Evolutionary conservation across 805 yeast genomes (phyloP), one percentile per base, ranked within the genome.

Genomic region (Sungouiella thailandica): DNA sequence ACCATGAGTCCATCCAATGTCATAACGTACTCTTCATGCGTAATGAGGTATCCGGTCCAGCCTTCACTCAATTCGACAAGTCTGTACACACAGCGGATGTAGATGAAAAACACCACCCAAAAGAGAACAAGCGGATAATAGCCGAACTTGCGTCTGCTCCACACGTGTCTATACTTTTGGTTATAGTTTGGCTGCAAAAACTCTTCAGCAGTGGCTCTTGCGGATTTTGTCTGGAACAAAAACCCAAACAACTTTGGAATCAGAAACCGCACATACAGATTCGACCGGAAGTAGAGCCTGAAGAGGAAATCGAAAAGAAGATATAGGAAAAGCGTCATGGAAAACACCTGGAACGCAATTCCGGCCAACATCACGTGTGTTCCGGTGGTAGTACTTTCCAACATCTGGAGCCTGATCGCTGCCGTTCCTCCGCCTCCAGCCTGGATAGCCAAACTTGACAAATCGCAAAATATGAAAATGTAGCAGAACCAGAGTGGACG

Each of bases 341-440:
- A 70, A 4, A 72, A 57, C 4, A 85, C 89, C 59, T 88, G 96
- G 49, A 82, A 68, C 0, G 80, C 81, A 31, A 88, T 66, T 6
- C 96, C 96, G 2, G 73, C 89, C 29, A 85, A 72, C 80, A 87
- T 83, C 31, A 82, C 55, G 50, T 78, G 66, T 2, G 83, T 68
- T n/a, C 90, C 90, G 0, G 49, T 39, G 2, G 27, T 45, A 1
- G 73, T 49, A 25, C 52, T 47, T 10, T 59, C 51, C 26, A 50
- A 49, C 3, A 33, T 31, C 7, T 55, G 41, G 5, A 69, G 53
- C 0, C 27, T 27, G 32, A 41, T 35, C 20, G 44, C 46, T 4
- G 50, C 50, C n/a, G 39, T 26, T 4, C 46, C 49, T 8, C 49
- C 49, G n/a, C 49, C 49, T 2, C 75, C 66, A 2, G 55, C 42